Evolutionary conservation across 2,329 filamentous ascomycete genomes (phyloP), one percentile per base, ranked within the genome.

Genomic region (Coniosporium uncinatum): DNA sequence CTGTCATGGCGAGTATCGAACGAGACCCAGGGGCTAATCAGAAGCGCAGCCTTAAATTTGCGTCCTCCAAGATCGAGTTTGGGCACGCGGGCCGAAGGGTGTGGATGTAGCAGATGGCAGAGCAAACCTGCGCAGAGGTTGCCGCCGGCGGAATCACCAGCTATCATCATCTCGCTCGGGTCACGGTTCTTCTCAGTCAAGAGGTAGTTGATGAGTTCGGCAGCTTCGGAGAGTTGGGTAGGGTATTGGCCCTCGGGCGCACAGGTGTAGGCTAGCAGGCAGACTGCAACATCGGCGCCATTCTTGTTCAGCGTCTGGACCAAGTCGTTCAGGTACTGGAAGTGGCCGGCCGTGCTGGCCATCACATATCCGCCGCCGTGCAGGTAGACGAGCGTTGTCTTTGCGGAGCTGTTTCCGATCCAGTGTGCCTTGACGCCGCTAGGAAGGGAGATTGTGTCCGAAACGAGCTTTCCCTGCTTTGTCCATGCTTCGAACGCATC

Each of bases 231-330:
- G 5, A 76, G 56, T 47, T 75, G 70, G 5, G 61, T 58, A 2
- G 73, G 73, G 49, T 75, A 76, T 32, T 55, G 52, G 14, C 49
- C 51, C 29, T 67, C 56, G 3, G 70, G 70, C 0, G 76, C 68
- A n/a, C 81, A 67, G 20, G 72, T 73, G 56, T 83, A 83, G 31
- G 71, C 70, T n/a, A 79, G 63, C 19, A 76, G 56, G 37, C 81
- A 67, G 37, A 73, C 57, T 16, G 73, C 64, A 22, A 76, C 57
- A 22, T 64, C 61, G 39, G 73, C 67, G 33, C 66, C 68, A 21
- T 53, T 48, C 8, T 56, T 55, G 16, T 58, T 53, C 17, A 73
- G 54, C n/a, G 63, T 56, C 29, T 63, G 56, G 39, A 68, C 56
- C 22, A 76, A 55, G 14, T 67, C 62, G 17, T 55, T 51, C 37